A percentile compares a stretch with the other conserved stretches of the same genome.
These are phyloP conservation scores for Lipomyces yamadae DNA, from an alignment of 805 yeast species.

Conservation along the genomic window DNA sequence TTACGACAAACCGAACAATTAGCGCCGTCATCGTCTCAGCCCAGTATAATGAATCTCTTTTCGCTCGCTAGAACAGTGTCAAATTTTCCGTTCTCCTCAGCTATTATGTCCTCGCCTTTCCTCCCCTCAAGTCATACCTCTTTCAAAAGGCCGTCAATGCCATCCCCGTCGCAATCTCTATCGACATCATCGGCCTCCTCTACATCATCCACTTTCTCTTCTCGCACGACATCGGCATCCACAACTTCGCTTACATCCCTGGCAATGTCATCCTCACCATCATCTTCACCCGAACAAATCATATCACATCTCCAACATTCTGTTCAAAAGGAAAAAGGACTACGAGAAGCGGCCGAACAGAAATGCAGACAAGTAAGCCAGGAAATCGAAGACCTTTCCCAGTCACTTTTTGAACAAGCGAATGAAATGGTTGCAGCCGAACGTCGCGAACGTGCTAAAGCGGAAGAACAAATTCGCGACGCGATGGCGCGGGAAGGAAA, in stretches of 20 bases:
- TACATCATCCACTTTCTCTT: constrained; percentile 16
- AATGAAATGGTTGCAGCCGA: constrained; percentile 37
- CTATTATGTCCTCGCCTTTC: constrained; percentile 15
- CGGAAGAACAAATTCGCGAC: constrained; percentile 22
- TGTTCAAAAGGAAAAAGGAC: constrained; percentile 28
- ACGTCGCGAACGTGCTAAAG: constrained; percentile 34
- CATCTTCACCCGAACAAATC: constrained; percentile 13
- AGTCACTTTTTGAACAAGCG: constrained; percentile 39
- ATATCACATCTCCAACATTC: constrained; percentile 18
- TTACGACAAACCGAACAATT: constrained; percentile 14
- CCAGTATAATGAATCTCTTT: constrained; percentile 15
- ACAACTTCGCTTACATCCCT: constrained; percentile 11
- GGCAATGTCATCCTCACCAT: constrained; percentile 12
- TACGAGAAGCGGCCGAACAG: constrained; percentile 37
- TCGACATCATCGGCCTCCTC: constrained; percentile 12
- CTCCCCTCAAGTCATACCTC: constrained; percentile 5
- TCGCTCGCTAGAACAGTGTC: constrained; percentile 30
- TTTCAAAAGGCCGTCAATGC: background rate
- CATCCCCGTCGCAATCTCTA: constrained; percentile 19
- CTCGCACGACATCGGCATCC: constrained; percentile 12
- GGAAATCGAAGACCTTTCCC: constrained; percentile 40
- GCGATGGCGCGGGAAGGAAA: constrained; percentile 27
- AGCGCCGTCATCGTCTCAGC: constrained; percentile 13
- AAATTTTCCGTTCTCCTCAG: constrained; percentile 29
- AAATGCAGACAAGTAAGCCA: constrained; percentile 28